Evolutionary conservation across 345 rosid genomes (phyloP).

Genomic region (Bruguiera sexangula): DNA sequence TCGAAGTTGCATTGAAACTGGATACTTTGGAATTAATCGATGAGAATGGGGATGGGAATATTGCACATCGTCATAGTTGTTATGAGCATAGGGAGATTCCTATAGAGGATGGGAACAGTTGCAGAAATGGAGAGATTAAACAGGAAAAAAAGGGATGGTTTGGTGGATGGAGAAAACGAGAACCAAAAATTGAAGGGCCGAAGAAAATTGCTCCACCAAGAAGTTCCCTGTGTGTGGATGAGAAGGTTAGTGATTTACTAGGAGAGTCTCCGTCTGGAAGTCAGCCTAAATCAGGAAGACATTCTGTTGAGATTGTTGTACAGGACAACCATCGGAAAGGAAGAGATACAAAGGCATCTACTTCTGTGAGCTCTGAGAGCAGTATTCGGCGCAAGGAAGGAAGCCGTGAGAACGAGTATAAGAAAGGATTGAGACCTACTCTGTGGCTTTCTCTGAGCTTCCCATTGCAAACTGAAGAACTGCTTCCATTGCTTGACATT

Average conservation of each 20-base stretch:
- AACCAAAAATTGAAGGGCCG: slow-evolving; percentile 56
- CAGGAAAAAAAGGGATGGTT: slow-evolving; percentile 95
- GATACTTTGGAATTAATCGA: slow-evolving; percentile 56
- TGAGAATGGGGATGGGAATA: slow-evolving; percentile 52
- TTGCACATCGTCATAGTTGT: slow-evolving; percentile 61
- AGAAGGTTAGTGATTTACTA: slow-evolving; percentile 74
- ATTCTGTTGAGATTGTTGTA: slow-evolving; percentile 66
- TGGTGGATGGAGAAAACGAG: slow-evolving; percentile 89
- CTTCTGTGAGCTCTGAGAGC: slow-evolving; percentile 43
- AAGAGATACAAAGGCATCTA: slow-evolving; percentile 48
- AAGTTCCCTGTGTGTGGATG: slow-evolving; percentile 79
- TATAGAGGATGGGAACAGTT: slow-evolving; percentile 47
- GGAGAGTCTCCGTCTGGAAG: slow-evolving; percentile 60
- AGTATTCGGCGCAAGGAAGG: slow-evolving; percentile 53
- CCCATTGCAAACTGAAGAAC: slow-evolving; percentile 87
- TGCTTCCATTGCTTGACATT: slow-evolving; percentile 94
- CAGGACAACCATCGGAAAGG: slow-evolving; percentile 61
- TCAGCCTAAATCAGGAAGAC: slow-evolving; percentile 76
- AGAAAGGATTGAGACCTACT: slow-evolving; percentile 87
- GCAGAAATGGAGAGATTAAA: slow-evolving; percentile 50
- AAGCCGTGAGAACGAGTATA: slow-evolving; percentile 79
- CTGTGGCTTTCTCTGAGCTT: slow-evolving; percentile 90
- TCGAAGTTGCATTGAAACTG: slow-evolving; percentile 77
- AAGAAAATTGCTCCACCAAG: slow-evolving; percentile 65
- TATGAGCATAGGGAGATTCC: slow-evolving; percentile 83